Evolutionary conservation across 2,329 filamentous ascomycete species (phyloP), one percentile per base, ranked within the genome.

Genomic region (Beauveria sp.): DNA sequence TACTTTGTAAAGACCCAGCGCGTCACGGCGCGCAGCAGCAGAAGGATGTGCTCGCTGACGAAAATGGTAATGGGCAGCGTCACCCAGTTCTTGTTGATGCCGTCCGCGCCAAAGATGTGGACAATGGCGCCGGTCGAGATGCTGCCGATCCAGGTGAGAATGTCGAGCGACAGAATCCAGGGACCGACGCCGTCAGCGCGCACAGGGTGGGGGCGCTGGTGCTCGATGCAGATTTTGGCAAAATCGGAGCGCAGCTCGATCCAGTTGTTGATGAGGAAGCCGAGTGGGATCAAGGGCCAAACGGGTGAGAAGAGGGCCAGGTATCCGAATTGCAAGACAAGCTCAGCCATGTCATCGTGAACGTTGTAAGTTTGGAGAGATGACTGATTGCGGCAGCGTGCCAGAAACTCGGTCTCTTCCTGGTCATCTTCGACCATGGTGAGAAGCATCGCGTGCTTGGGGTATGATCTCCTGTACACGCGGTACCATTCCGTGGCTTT

Each of bases 201-300:
- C 65, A 82, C 81, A 0, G 89, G 89, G 0, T 81, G 83, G 0
- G 89, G 89, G 1, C 89, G 83, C 64, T 87, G 86, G 76, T 88
- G 88, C 69, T 91, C 87, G 26, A 86, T 78, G 64, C 86, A 89
- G 60, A 92, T 88, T 69, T 91, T 92, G 73, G 89, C 82, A 51
- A 90, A 89, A 67, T 92, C 89, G 3, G 88, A 87, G 10, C 89
- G 86, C 10, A 92, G 79, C 71, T 92, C 89, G 61, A 92, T 76
- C 87, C 88, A 90, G 74, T 91, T 88, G 73, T 91, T 91, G 70
- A 90, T 73, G 16, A 91, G 76, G 71, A 91, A 92, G 0, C 86
- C 88, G 24, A 90, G 77, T 0, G 86, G 83, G 0, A 89, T 88
- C 1, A 91, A 76, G 0, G 89, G 88, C 89, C 89, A 92, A 34